Conservation (phyloP, 2,329 filamentous ascomycete species). For the Fusarium heterosporum region DNA sequence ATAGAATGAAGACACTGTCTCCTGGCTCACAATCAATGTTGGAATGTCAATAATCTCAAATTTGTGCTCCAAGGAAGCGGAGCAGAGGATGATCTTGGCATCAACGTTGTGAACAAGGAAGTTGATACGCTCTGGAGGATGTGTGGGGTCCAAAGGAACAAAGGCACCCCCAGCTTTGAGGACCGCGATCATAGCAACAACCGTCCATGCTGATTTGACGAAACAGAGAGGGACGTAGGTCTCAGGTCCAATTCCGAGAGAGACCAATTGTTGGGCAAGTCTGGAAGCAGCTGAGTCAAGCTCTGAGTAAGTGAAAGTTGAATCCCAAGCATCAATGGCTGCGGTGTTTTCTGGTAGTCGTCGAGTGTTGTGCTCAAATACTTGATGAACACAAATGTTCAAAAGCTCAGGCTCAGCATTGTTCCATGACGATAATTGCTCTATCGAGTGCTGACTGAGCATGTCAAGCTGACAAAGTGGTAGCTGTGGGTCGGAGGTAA, state of each 20-base stretch:
- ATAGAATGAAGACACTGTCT: background rate
- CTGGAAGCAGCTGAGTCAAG: constrained; percentile 41
- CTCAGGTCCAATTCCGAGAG: constrained; percentile 46
- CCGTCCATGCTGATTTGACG: constrained; percentile 53
- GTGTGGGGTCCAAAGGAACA: constrained; percentile 52
- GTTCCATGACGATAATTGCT: constrained; percentile 47
- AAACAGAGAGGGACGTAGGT: constrained; percentile 51
- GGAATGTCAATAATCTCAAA: background rate
- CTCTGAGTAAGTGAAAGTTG: constrained; percentile 51
- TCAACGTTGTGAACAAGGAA: constrained; percentile 25
- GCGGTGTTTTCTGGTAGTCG: constrained; percentile 45
- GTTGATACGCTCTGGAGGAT: constrained; percentile 48
- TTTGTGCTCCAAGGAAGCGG: background rate
- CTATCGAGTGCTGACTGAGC: constrained; percentile 16
- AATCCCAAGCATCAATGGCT: constrained; percentile 61
- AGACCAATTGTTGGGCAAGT: constrained; percentile 53
- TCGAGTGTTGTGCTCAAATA: constrained; percentile 53
- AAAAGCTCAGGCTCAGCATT: constrained; percentile 11
- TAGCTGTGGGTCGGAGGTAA: background rate
- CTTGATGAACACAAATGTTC: constrained; percentile 54
- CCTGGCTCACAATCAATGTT: background rate
- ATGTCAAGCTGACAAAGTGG: constrained; percentile 36
- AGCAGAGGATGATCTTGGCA: constrained; percentile 30
- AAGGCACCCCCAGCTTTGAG: constrained; percentile 52
- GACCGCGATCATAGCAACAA: constrained; percentile 51